Percentiles rank a stretch among this genome's conserved stretches.
phyloP scores from a whole-genome alignment of 257 asterid genomes.

The Solanum lycopersicoides region DNA sequence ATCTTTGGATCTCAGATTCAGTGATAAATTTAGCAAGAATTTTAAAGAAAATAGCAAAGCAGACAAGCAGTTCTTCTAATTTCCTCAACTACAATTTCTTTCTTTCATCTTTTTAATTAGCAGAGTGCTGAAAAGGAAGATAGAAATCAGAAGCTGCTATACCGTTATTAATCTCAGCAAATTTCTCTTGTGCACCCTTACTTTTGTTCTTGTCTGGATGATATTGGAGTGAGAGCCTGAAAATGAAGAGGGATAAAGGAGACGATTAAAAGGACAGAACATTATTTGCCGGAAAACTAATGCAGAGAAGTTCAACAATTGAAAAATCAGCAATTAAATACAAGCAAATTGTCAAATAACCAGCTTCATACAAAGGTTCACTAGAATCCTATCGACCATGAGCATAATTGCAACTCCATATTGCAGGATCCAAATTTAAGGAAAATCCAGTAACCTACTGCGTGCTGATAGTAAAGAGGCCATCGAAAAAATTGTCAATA shows the following conservation, averaged over 20 bases:
- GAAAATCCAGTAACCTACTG: neutral
- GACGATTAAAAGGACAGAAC: neutral
- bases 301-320: neutral
- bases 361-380: neutral
- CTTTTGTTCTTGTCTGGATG: conserved; percentile 96
- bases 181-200: conserved; percentile 89
- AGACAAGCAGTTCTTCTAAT: neutral
- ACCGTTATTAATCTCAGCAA: conserved; percentile 94
- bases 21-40: neutral
- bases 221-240: conserved; percentile 83
- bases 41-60: neutral
- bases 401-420: neutral
- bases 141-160: neutral
- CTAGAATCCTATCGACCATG: neutral
- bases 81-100: neutral
- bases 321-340: neutral
- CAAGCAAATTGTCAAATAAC: neutral
- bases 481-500: neutral
- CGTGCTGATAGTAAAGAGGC: neutral
- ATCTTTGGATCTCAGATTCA: neutral
- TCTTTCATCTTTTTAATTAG: neutral
- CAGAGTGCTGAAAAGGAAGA: neutral
- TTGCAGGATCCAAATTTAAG: neutral
- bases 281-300: neutral
- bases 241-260: neutral